Conservation (phyloP, 2,329 filamentous ascomycete genomes). For the Bipolaris cookei region DNA sequence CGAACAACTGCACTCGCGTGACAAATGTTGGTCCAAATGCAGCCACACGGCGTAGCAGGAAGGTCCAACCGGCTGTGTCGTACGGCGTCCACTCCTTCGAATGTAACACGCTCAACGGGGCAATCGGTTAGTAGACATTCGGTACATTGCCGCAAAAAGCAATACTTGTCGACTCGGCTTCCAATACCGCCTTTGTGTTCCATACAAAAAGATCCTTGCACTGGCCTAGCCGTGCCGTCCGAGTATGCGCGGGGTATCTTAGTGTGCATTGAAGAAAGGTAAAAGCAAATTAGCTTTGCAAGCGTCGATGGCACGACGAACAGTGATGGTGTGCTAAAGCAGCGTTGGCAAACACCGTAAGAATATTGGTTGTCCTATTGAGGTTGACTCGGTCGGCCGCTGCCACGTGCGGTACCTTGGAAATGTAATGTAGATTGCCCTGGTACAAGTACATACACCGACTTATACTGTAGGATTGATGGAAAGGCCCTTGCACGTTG, state of each 20-base stretch:
- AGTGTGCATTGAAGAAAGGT: constrained; percentile 15
- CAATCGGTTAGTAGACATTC: constrained; percentile 20
- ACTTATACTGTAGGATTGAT: not conserved
- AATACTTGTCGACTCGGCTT: constrained; percentile 14
- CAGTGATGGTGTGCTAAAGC: constrained; percentile 14
- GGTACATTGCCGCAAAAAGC: constrained; percentile 19
- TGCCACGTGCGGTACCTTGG: constrained; percentile 21
- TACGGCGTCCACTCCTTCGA: constrained; percentile 6
- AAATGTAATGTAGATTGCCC: constrained; percentile 10
- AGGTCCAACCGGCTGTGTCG: constrained; percentile 9
- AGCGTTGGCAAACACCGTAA: constrained; percentile 5
- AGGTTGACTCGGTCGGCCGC: constrained; percentile 10
- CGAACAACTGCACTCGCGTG: constrained; percentile 6
- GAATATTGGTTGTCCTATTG: constrained; percentile 13
- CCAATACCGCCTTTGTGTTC: constrained; percentile 13
- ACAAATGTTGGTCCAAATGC: constrained; percentile 14
- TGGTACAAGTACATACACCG: constrained; percentile 6
- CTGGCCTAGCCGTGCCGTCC: constrained; percentile 8
- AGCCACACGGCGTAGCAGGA: constrained; percentile 17
- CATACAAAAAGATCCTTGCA: constrained; percentile 9
- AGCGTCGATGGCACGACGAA: constrained; percentile 1
- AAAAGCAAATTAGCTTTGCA: constrained; percentile 15
- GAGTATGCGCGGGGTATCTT: constrained; percentile 14
- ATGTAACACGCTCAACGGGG: constrained; percentile 11
- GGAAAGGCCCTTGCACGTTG: not conserved